phyloP scores from a whole-genome alignment of 345 rosid species.

The Rhizophora mangle region DNA sequence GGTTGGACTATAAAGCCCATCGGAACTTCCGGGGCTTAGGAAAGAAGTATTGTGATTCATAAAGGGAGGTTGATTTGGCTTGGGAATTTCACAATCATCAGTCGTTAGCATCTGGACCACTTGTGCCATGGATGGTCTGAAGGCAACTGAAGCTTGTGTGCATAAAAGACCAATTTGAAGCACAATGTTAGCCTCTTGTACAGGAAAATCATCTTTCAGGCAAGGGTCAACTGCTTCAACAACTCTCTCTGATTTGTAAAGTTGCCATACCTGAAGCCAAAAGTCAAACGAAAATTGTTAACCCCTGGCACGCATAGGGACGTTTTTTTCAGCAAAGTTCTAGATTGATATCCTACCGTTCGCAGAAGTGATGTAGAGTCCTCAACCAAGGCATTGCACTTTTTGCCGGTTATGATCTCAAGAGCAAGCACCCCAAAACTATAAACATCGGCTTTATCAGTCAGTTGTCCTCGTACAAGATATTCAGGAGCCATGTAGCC shows the following conservation, averaged over 20 bases:
- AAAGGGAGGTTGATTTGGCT: constrained; percentile 54
- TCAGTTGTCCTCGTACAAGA: constrained; percentile 47
- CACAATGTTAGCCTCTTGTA: constrained; percentile 25
- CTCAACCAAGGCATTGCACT: constrained; percentile 30
- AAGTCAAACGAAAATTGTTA: background rate
- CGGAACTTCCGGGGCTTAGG: constrained; percentile 20
- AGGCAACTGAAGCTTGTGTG: constrained; percentile 42
- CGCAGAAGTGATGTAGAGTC: constrained; percentile 41
- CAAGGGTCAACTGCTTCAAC: constrained; percentile 34
- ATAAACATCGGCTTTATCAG: constrained; percentile 54
- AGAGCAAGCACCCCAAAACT: constrained; percentile 48
- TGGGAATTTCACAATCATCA: constrained; percentile 22
- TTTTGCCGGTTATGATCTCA: constrained; percentile 43
- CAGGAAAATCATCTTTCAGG: constrained; percentile 27
- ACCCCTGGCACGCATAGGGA: too few species aligned
- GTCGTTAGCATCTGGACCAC: constrained; percentile 35
- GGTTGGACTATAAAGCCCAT: constrained; percentile 19
- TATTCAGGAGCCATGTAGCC: constrained; percentile 66
- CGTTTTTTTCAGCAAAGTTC: too few species aligned
- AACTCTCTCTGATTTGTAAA: constrained; percentile 36
- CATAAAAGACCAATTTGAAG: constrained; percentile 52
- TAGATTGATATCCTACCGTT: constrained; percentile 26
- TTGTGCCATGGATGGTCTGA: constrained; percentile 49
- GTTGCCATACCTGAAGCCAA: constrained; percentile 45
- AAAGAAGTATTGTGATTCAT: constrained; percentile 19